Conservation (phyloP, 345 rosid species). For the Nephelium lappaceum region DNA sequence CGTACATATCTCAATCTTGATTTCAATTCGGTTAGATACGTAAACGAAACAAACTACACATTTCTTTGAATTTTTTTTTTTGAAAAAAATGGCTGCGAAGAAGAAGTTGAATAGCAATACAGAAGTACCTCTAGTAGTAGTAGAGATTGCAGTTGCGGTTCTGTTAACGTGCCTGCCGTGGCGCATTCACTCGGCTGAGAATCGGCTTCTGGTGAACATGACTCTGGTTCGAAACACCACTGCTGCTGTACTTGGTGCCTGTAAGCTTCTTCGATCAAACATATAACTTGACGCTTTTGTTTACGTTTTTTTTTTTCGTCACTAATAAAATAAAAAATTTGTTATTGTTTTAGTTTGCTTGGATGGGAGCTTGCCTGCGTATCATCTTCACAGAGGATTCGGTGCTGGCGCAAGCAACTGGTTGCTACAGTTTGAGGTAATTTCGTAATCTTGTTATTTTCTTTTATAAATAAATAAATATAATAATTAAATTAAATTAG, state of each 20-base stretch:
- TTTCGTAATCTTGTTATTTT: neutral
- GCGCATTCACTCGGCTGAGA: constrained; percentile 32
- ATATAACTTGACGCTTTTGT: neutral
- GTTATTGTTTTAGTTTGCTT: constrained; percentile 56
- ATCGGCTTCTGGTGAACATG: constrained; percentile 58
- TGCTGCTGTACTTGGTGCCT: constrained; percentile 69
- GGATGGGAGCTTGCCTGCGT: constrained; percentile 97
- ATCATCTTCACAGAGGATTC: constrained; percentile 77
- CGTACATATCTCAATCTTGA: too few species aligned
- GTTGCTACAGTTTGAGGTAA: constrained; percentile 95
- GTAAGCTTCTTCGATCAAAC: constrained; percentile 39
- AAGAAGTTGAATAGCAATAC: neutral
- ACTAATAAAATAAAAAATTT: neutral
- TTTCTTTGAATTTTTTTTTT: too few species aligned
- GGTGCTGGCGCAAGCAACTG: constrained; percentile 81
- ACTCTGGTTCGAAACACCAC: constrained; percentile 70
- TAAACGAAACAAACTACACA: too few species aligned
- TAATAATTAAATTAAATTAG: too few species aligned
- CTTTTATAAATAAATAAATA: too few species aligned
- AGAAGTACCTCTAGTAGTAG: neutral
- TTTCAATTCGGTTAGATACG: too few species aligned
- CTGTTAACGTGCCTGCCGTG: constrained; percentile 16
- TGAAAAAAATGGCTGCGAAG: neutral
- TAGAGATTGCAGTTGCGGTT: constrained; percentile 23
- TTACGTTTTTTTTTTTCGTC: neutral